Evolutionary conservation across 768 basidiomycete genomes (phyloP), one percentile per base, ranked within the genome.

Genomic region (Russula olivacea): DNA sequence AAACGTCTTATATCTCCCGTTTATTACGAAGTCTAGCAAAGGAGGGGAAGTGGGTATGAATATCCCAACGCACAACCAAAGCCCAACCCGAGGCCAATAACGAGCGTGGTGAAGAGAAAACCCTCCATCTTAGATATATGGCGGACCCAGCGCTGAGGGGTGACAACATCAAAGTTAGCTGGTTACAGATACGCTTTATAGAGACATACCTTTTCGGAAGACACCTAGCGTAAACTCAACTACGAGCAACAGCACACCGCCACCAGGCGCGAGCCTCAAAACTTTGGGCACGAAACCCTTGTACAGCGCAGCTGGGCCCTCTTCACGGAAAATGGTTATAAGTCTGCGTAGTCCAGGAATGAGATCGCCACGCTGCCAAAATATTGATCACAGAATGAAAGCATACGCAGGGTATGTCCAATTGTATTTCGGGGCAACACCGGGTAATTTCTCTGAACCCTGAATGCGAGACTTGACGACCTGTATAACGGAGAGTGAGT

Each of bases 401-500:
- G 58, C 32, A 59, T 68, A 83, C 63, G 91, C 89, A 17, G 95
- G 94, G 77, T 95, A 94, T 58, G 95, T 88, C 95, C 95, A 97
- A 75, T 89, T 90, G 76, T 95, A 94, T 71, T 93, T 95, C 21
- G 89, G 89, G 1, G 74, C 74, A n/a, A 85, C 84, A 17, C 91
- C 62, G 11, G 62, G 62, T 41, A 10, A 70, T 66, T 80, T 83
- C 47, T 77, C 77, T 21, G 83, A 75, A 49, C 89, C 86, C 76
- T 99, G 97, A 43, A 98, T 94, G 51, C 96, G 89, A 17, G 93
- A 94, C 76, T 98, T 98, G 64, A 97, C 91, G 66, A 98, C 94
- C 89, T 96, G 67, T 21, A 59, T 38, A 61, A 62, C 23, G 21
- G 21, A 54, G 41, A 23, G 21, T 54, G 45, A 56, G 48, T 8